Conservation (phyloP, 352 stramenopile species). For the Pythium scleroteichum region DNA sequence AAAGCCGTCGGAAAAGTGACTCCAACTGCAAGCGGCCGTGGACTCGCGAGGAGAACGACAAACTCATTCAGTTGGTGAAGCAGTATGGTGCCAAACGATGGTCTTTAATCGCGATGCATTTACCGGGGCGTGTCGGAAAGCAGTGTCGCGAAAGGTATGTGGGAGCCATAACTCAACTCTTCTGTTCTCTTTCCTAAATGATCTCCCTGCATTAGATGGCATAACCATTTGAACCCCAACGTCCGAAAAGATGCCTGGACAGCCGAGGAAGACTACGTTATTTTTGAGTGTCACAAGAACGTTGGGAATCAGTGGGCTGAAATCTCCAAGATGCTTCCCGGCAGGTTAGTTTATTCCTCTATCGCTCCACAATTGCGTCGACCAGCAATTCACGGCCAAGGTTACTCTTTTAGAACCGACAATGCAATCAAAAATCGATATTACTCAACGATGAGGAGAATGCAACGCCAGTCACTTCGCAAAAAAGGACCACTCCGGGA, state of each 20-base stretch:
- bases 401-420: conserved; percentile 56
- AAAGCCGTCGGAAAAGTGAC: conserved; percentile 56
- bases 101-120: conserved; percentile 89
- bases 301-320: conserved; percentile 92
- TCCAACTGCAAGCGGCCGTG: conserved; percentile 87
- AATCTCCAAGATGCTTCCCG: conserved; percentile 90
- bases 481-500: conserved; percentile 84
- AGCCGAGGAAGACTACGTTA: conserved; percentile 88
- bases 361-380: background rate
- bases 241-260: conserved; percentile 91
- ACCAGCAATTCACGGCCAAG: background rate
- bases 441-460: conserved; percentile 91
- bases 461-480: conserved; percentile 85
- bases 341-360: conserved; percentile 40
- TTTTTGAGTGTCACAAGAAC: conserved; percentile 91
- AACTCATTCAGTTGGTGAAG: conserved; percentile 87
- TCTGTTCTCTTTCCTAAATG: no score
- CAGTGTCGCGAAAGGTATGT: conserved; percentile 71
- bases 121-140: conserved; percentile 87
- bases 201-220: no score
- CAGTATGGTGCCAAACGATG: conserved; percentile 89
- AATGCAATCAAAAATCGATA: conserved; percentile 93
- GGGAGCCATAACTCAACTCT: no score
- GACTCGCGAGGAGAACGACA: conserved; percentile 88
- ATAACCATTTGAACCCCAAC: conserved; percentile 87